Evolutionary conservation across 805 yeast genomes (phyloP).

Genomic region (Cyberlindnera americana): DNA sequence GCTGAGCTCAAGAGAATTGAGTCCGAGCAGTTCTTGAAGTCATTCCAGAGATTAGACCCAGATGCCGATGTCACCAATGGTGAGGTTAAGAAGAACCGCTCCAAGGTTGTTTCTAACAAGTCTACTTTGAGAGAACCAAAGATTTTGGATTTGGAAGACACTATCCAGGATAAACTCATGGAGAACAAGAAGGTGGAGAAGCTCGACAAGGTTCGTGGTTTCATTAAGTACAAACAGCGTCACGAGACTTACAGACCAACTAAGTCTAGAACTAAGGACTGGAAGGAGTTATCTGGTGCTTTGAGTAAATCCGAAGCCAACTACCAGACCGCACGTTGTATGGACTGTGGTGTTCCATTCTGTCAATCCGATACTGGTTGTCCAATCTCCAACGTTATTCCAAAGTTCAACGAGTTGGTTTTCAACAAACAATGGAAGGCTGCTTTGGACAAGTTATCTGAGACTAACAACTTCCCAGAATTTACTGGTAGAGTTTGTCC

Average conservation of each 20-base stretch:
- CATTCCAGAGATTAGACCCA: slow-evolving; percentile 71
- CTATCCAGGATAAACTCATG: slow-evolving; percentile 64
- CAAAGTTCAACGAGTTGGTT: slow-evolving; percentile 96
- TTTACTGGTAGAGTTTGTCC: slow-evolving; percentile 98
- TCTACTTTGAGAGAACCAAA: slow-evolving; percentile 63
- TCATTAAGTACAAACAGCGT: slow-evolving; percentile 89
- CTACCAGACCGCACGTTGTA: slow-evolving; percentile 94
- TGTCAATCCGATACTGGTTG: slow-evolving; percentile 98
- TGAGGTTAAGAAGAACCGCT: slow-evolving; percentile 50
- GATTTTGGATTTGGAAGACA: slow-evolving; percentile 85
- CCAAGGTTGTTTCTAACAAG: slow-evolving; percentile 27
- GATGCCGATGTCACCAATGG: slow-evolving; percentile 87
- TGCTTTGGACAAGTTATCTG: slow-evolving; percentile 84
- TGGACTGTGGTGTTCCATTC: slow-evolving; percentile 99
- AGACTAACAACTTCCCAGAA: slow-evolving; percentile 98
- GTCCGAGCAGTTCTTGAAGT: slow-evolving; percentile 59
- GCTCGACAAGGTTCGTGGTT: slow-evolving; percentile 82
- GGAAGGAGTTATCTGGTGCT: slow-evolving; percentile 86
- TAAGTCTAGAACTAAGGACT: slow-evolving; percentile 74
- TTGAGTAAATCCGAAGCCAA: slow-evolving; percentile 82
- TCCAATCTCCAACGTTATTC: slow-evolving; percentile 95
- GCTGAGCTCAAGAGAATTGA: slow-evolving; percentile 56
- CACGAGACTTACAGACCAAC: slow-evolving; percentile 82
- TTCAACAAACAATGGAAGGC: slow-evolving; percentile 93
- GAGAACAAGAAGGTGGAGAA: slow-evolving; percentile 62